Base-by-base conservation (phyloP, 192 early-diverging fungal species). In the Borealophlyctis nickersoniae region DNA sequence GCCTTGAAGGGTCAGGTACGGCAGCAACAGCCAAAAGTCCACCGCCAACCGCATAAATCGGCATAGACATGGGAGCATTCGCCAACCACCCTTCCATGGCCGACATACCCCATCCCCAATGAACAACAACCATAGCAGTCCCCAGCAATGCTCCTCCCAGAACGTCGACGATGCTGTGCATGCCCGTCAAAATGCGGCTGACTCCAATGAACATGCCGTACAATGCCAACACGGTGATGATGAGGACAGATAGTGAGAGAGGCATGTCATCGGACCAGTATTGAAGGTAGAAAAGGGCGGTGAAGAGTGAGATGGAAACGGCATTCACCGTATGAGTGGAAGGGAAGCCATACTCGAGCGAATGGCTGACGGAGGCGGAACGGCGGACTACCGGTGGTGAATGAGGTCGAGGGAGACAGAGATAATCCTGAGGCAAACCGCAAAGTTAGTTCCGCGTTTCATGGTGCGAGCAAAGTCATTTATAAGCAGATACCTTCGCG, bases 271-370 rank as follows among this genome's bases (percentile, higher is more conserved):
- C 75, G 62, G 82, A 73, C 58, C 58, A 61, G 29, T 60, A 53
- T 51, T 3, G 16, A 22, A 83, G 24, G 29, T 67, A 62, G 52
- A 33, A 69, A 31, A 56, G 52, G 13, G 48, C 56, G 27, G 62
- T 63, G 52, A 77, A 83, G 5, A 87, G 65, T 4, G 88, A 84
- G 13, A 93, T 82, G n/a, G 88, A 86, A 27, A 89, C 72, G 0
- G 90, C 87, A 71, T 94, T 94, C 34, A 89, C 83, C 0, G 92
- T 86, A 63, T 97, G 94, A 0, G 91, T 91, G 2, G 91, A 92
- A 23, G 94, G 94, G 66, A 94, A 93, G 16, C 94, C 94, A 64
- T 92, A 97, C 72, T 97, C 94, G 16, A 86, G 72, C 13, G 87
- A 82, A 59, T 84, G 82, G 7, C 82, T 81, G 26, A 75, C 73